Conservation (phyloP, 495 filamentous ascomycete genomes). For the Aspergillus baeticus region DNA sequence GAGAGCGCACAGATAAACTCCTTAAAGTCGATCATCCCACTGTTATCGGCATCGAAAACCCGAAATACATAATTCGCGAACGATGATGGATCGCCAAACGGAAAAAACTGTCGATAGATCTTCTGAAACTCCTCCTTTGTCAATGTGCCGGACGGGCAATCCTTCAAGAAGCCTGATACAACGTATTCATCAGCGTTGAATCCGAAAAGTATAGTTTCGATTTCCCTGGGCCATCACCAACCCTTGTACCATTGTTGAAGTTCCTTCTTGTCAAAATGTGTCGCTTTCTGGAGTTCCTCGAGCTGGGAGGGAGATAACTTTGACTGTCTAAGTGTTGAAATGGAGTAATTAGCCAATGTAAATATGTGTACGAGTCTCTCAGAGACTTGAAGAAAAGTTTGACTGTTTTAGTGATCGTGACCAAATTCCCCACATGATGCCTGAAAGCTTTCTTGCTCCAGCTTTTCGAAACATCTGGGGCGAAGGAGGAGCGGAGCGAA, state of each 20-base stretch:
- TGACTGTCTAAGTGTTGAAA: slow-evolving; percentile 60
- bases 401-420: neutral
- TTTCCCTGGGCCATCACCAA: slow-evolving; percentile 33
- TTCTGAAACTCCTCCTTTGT: slow-evolving; percentile 99
- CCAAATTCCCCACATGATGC: slow-evolving; percentile 2
- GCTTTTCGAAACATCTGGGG: neutral
- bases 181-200: neutral
- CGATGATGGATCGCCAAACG: slow-evolving; percentile 92
- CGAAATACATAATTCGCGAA: slow-evolving; percentile 99
- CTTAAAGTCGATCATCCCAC: slow-evolving; percentile 97
- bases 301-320: slow-evolving; percentile 96
- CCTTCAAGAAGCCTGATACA: slow-evolving; percentile 85
- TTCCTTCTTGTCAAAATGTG: slow-evolving; percentile 99
- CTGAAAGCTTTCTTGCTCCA: neutral
- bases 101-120: slow-evolving; percentile 99
- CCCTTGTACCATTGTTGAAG: slow-evolving; percentile 99
- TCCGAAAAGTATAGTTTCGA: neutral
- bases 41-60: slow-evolving; percentile 96
- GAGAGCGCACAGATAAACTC: slow-evolving; percentile 98
- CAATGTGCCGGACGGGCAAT: slow-evolving; percentile 94
- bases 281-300: slow-evolving; percentile 89
- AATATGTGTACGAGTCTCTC: neutral
- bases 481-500: neutral
- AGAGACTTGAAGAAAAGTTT: neutral
- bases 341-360: neutral